phyloP scores from a whole-genome alignment of 495 filamentous ascomycete genomes.

The Aspergillus nanangensis region DNA sequence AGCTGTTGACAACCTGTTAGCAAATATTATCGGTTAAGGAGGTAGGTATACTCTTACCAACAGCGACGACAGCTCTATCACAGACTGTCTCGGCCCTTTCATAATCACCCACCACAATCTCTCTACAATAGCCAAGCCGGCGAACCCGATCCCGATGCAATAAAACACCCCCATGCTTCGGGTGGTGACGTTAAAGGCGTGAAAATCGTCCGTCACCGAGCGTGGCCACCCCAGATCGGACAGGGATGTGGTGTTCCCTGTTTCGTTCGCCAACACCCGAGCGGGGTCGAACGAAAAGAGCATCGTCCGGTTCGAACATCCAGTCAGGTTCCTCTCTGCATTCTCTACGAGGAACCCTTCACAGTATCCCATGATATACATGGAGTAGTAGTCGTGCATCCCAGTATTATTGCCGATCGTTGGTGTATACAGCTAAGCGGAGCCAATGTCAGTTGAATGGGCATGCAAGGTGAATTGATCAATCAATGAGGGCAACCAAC shows the following conservation, averaged over 20 bases:
- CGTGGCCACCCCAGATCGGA: conserved; percentile 55
- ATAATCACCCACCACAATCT: conserved; percentile 11
- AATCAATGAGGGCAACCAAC: conserved; percentile 37
- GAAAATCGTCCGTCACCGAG: conserved; percentile 56
- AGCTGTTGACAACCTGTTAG: conserved; percentile 21
- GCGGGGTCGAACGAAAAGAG: conserved; percentile 57
- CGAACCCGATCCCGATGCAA: conserved; percentile 54
- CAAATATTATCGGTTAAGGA: not conserved
- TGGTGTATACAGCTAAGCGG: conserved; percentile 30
- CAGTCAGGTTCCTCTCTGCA: conserved; percentile 49
- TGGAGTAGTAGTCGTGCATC: conserved; percentile 69
- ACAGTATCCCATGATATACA: conserved; percentile 69
- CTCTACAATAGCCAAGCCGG: conserved; percentile 51
- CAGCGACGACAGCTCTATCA: conserved; percentile 24
- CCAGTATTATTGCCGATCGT: conserved; percentile 47
- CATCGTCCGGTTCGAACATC: conserved; percentile 57
- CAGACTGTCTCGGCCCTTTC: conserved; percentile 12
- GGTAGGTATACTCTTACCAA: conserved; percentile 22
- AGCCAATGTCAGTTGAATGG: conserved; percentile 24
- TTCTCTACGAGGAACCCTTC: conserved; percentile 49
- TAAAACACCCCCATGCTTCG: conserved; percentile 63
- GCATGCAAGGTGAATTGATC: conserved; percentile 1
- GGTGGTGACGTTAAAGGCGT: conserved; percentile 40
- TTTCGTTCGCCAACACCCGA: conserved; percentile 46
- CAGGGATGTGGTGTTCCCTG: conserved; percentile 50